These are phyloP conservation scores for Gaertneriomyces sp. DNA, from an alignment of 192 early-diverging fungal species.

Conservation along the genomic window DNA sequence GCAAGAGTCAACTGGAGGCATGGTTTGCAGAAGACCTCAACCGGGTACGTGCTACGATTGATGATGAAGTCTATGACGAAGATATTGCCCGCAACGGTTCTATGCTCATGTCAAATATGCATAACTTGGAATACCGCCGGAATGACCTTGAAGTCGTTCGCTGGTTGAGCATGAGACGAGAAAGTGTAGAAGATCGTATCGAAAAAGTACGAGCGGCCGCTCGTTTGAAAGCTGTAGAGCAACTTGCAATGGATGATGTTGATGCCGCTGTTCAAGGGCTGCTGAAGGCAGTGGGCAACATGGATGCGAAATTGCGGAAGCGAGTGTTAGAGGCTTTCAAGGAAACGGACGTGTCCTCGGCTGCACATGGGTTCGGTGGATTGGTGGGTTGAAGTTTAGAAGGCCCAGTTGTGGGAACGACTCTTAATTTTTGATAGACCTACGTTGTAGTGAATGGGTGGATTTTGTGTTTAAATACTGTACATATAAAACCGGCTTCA, in stretches of 20 bases:
- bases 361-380: too few relatives aligned
- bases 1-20: constrained; percentile 43
- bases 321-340: constrained; percentile 35
- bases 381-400: too few relatives aligned
- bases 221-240: constrained; percentile 22
- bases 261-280: constrained; percentile 42
- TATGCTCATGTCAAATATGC: not conserved
- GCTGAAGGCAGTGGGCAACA: constrained; percentile 25
- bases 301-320: constrained; percentile 33
- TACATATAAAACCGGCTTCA: too few relatives aligned
- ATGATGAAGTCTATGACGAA: constrained; percentile 53
- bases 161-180: constrained; percentile 35
- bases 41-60: constrained; percentile 22
- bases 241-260: constrained; percentile 30
- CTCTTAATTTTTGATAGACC: too few relatives aligned
- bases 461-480: too few relatives aligned
- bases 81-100: constrained; percentile 34
- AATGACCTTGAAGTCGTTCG: constrained; percentile 39
- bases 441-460: too few relatives aligned
- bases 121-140: constrained; percentile 21
- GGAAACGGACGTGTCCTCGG: not conserved
- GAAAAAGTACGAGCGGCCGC: constrained; percentile 24
- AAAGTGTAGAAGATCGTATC: constrained; percentile 37
- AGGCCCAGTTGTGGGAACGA: too few relatives aligned
- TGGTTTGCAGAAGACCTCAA: constrained; percentile 68